Evolutionary conservation across 495 filamentous ascomycete genomes (phyloP).

Genomic region (Talaromyces adpressus): DNA sequence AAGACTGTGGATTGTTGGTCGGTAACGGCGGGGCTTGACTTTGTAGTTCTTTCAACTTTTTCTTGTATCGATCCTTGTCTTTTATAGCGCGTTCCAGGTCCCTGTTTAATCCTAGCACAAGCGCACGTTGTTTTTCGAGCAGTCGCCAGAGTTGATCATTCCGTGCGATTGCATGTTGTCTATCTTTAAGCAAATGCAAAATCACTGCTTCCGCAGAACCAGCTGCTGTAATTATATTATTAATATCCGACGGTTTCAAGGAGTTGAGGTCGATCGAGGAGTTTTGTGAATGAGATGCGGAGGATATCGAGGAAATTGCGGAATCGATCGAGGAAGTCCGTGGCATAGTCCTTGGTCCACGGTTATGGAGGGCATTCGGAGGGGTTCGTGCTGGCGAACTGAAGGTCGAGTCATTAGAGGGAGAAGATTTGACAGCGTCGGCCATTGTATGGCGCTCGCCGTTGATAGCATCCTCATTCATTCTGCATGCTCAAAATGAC

Average conservation of each 20-base stretch:
- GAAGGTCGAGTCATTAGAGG: slow-evolving; percentile 3
- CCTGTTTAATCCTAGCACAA: slow-evolving; percentile 91
- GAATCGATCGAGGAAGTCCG: slow-evolving; percentile 95
- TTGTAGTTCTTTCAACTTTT: slow-evolving; percentile 75
- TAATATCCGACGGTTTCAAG: slow-evolving; percentile 54
- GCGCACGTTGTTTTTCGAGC: slow-evolving; percentile 90
- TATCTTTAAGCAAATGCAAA: slow-evolving; percentile 82
- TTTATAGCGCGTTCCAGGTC: slow-evolving; percentile 87
- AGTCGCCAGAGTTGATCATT: slow-evolving; percentile 92
- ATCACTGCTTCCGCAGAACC: slow-evolving; percentile 89
- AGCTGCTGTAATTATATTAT: slow-evolving; percentile 67
- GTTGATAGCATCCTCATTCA: slow-evolving; percentile 8
- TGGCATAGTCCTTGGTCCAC: slow-evolving; percentile 44
- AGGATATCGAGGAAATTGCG: slow-evolving; percentile 78
- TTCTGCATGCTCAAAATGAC: slow-evolving; percentile 7
- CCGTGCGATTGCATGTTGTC: slow-evolving; percentile 77
- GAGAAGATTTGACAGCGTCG: background rate
- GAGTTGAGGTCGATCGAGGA: slow-evolving; percentile 50
- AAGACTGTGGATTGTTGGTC: slow-evolving; percentile 2
- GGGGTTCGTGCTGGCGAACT: slow-evolving; percentile 12
- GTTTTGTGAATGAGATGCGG: slow-evolving; percentile 58
- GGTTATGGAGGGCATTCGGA: slow-evolving; percentile 27
- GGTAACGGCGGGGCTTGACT: slow-evolving; percentile 43
- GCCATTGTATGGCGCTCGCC: slow-evolving; percentile 2
- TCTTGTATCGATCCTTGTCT: slow-evolving; percentile 90